Percentiles rank a stretch among this genome's conserved stretches.
These are phyloP conservation scores for Ceriops tagal DNA, from an alignment of 345 rosid species.

Conservation along the genomic window DNA sequence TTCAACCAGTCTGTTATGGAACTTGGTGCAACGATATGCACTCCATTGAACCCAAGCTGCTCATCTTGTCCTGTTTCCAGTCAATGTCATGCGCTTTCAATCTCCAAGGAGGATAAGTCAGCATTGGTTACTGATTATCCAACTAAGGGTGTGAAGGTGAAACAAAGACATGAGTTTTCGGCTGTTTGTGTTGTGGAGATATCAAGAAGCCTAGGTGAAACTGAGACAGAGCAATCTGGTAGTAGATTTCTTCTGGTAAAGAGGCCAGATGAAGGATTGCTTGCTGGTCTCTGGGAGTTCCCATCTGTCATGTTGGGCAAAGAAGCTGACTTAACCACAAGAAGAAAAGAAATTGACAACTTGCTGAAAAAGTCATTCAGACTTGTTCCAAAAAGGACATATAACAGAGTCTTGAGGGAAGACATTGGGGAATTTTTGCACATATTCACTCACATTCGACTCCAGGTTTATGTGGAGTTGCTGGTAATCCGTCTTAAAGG, in stretches of 20 bases:
- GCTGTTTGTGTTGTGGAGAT: conserved; percentile 84
- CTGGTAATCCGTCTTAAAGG: conserved; percentile 56
- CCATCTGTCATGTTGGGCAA: conserved; percentile 57
- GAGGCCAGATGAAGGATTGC: conserved; percentile 82
- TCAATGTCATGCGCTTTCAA: conserved; percentile 63
- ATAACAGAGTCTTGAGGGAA: conserved; percentile 50
- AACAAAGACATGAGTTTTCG: conserved; percentile 63
- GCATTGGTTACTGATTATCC: conserved; percentile 72
- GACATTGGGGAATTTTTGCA: conserved; percentile 82
- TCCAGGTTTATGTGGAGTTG: conserved; percentile 70
- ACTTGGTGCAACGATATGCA: conserved; percentile 91
- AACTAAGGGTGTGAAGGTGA: conserved; percentile 57
- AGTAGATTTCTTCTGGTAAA: conserved; percentile 68
- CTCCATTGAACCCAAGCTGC: conserved; percentile 66
- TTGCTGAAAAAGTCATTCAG: conserved; percentile 56
- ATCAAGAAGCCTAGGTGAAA: conserved; percentile 27
- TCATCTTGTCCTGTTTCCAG: conserved; percentile 70
- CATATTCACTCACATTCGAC: conserved; percentile 75
- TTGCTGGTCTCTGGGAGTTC: conserved; percentile 98
- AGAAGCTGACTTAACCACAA: conserved; percentile 44
- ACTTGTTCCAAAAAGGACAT: conserved; percentile 42
- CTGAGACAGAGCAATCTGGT: conserved; percentile 32
- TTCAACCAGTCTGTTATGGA: conserved; percentile 96
- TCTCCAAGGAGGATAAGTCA: conserved; percentile 43
- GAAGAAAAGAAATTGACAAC: conserved; percentile 55